These are phyloP conservation scores for Eucalyptus cladocalyx DNA, from an alignment of 345 rosid genomes.

Conservation along the genomic window DNA sequence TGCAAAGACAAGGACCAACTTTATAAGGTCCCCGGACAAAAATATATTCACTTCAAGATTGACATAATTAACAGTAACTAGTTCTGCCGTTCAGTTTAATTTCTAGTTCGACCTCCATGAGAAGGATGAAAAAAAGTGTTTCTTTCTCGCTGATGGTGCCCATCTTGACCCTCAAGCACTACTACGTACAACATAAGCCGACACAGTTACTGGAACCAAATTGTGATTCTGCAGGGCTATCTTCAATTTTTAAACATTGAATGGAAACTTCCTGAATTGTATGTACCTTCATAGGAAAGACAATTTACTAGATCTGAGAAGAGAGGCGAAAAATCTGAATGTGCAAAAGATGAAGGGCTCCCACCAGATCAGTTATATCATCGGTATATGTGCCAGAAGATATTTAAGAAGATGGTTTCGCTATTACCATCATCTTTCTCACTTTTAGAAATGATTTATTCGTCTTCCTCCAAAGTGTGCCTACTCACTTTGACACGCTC, in stretches of 20 bases:
- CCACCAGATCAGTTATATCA: background rate
- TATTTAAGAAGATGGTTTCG: background rate
- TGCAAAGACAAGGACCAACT: background rate
- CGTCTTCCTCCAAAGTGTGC: slow-evolving; percentile 9
- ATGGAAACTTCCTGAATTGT: background rate
- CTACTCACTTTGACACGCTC: slow-evolving; percentile 71
- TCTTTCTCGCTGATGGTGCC: background rate
- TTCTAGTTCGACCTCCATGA: background rate
- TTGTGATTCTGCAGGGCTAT: background rate
- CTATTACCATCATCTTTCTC: background rate
- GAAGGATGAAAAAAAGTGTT: background rate
- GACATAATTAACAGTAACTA: background rate
- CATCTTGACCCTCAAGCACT: background rate
- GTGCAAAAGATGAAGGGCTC: background rate
- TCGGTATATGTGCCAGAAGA: background rate
- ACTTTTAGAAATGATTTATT: background rate
- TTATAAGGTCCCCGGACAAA: background rate
- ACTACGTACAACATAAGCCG: background rate
- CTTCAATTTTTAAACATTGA: background rate
- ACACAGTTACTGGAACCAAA: background rate
- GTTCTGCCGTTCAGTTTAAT: background rate
- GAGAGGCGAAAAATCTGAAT: background rate
- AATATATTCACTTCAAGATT: background rate
- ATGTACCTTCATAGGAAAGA: background rate
- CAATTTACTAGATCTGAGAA: background rate